Conservation (phyloP, 257 asterid genomes). For the Solanum sitiens region DNA sequence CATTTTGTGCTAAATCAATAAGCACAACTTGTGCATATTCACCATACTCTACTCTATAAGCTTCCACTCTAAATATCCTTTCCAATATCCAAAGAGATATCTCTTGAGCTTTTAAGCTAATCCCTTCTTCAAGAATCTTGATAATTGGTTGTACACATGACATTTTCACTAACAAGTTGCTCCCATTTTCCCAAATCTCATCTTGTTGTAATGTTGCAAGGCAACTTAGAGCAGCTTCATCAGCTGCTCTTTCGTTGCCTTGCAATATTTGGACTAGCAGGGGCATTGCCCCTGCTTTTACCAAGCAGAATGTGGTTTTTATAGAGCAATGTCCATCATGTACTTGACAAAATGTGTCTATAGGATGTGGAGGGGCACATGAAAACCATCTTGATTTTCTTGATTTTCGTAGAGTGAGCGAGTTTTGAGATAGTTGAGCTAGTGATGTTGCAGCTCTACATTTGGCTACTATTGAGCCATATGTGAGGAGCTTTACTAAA, state of each 20-base stretch:
- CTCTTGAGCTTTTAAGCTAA: constrained; percentile 41
- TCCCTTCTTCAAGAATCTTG: constrained; percentile 37
- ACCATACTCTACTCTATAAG: constrained; percentile 35
- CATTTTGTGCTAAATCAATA: constrained; percentile 65
- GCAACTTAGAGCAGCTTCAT: constrained; percentile 51
- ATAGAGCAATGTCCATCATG: constrained; percentile 48
- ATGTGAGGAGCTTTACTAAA: constrained; percentile 45
- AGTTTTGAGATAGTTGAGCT: constrained; percentile 59
- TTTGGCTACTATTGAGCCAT: constrained; percentile 33
- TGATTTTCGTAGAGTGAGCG: constrained; percentile 33
- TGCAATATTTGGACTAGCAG: constrained; percentile 40
- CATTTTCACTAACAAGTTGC: constrained; percentile 28
- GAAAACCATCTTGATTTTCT: constrained; percentile 49
- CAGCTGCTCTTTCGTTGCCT: constrained; percentile 44
- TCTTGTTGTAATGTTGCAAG: constrained; percentile 55
- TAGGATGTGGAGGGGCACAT: constrained; percentile 34
- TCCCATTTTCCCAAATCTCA: constrained; percentile 67
- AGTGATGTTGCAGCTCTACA: constrained; percentile 51
- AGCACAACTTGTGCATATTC: constrained; percentile 54
- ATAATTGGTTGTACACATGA: constrained; percentile 33
- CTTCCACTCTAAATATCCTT: constrained; percentile 46
- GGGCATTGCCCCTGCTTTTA: constrained; percentile 46
- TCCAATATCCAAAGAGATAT: constrained; percentile 70
- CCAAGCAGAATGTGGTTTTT: constrained; percentile 53
- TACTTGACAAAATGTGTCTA: constrained; percentile 37